These are phyloP conservation scores for Acephala macrosclerotiorum DNA, from an alignment of 2,329 filamentous ascomycete species.

Conservation along the genomic window DNA sequence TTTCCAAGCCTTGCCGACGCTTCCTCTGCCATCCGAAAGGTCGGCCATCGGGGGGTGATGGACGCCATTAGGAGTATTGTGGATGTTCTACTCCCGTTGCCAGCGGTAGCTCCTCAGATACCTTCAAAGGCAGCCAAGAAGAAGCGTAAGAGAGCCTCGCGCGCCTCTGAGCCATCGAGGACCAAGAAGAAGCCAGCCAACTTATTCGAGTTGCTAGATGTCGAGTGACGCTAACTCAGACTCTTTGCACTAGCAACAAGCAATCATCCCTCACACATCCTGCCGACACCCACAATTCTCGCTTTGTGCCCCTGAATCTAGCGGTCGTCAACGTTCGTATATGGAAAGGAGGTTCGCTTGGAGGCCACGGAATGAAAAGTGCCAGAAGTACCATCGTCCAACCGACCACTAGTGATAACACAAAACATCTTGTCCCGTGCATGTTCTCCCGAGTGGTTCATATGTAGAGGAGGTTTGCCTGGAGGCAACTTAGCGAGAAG, in stretches of 20 bases:
- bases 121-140: conserved; percentile 21
- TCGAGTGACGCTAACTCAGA: conserved; percentile 22
- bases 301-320: not conserved
- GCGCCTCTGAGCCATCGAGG: conserved; percentile 1
- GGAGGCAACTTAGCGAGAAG: not conserved
- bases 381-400: too few relatives aligned
- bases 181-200: conserved; percentile 30
- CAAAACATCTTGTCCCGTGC: too few relatives aligned
- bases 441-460: too few relatives aligned
- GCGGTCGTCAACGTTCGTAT: not conserved
- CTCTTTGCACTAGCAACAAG: not conserved
- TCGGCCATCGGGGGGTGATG: not conserved
- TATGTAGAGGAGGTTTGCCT: not conserved
- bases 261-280: not conserved
- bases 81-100: conserved; percentile 20
- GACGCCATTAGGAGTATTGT: conserved; percentile 20
- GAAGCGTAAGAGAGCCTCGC: conserved; percentile 34
- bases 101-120: conserved; percentile 19
- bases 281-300: not conserved
- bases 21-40: conserved; percentile 23
- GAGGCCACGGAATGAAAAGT: not conserved
- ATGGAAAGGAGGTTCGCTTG: not conserved
- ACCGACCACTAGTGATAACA: too few relatives aligned
- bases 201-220: conserved; percentile 35
- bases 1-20: conserved; percentile 26